Conservation (phyloP, 2,329 filamentous ascomycete genomes). For the Paecilomyces variotii region DNA sequence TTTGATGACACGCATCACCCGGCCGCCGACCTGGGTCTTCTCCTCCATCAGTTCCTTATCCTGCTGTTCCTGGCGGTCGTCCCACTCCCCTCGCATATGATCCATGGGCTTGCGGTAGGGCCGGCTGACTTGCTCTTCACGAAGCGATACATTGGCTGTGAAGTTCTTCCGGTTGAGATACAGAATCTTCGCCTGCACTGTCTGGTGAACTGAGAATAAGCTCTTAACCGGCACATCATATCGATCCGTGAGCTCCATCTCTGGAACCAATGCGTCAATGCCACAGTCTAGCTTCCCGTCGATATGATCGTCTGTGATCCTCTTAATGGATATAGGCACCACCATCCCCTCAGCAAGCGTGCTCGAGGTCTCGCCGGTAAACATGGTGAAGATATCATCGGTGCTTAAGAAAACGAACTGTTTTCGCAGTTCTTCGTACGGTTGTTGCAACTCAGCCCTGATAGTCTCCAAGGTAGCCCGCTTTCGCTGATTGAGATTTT, state of each 20-base stretch:
- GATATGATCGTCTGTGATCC: conserved; percentile 86
- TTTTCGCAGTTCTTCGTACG: conserved; percentile 88
- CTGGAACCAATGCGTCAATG: conserved; percentile 79
- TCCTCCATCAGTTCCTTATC: conserved; percentile 79
- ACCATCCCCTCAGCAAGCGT: conserved; percentile 86
- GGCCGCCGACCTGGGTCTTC: conserved; percentile 76
- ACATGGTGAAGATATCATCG: conserved; percentile 88
- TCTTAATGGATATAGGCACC: conserved; percentile 76
- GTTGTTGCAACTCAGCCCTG: conserved; percentile 80
- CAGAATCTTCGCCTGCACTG: conserved; percentile 76
- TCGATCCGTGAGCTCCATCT: conserved; percentile 68
- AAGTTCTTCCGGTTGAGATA: conserved; percentile 84
- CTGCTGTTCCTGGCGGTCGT: conserved; percentile 68
- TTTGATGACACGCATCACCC: conserved; percentile 91
- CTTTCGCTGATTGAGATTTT: conserved; percentile 88
- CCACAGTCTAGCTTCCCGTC: conserved; percentile 92
- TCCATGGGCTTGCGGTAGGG: conserved; percentile 64
- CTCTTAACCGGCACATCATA: conserved; percentile 62
- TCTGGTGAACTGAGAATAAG: conserved; percentile 71
- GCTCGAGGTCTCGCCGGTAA: conserved; percentile 84
- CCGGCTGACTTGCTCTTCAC: conserved; percentile 69
- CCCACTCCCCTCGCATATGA: conserved; percentile 75
- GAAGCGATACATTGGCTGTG: conserved; percentile 71
- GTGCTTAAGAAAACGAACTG: conserved; percentile 62
- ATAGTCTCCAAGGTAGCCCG: conserved; percentile 94